A percentile compares a stretch with the other conserved stretches of the same genome.
Evolutionary conservation across 2,329 filamentous ascomycete genomes (phyloP).

Genomic region (Microdochium trichocladiopsis): DNA sequence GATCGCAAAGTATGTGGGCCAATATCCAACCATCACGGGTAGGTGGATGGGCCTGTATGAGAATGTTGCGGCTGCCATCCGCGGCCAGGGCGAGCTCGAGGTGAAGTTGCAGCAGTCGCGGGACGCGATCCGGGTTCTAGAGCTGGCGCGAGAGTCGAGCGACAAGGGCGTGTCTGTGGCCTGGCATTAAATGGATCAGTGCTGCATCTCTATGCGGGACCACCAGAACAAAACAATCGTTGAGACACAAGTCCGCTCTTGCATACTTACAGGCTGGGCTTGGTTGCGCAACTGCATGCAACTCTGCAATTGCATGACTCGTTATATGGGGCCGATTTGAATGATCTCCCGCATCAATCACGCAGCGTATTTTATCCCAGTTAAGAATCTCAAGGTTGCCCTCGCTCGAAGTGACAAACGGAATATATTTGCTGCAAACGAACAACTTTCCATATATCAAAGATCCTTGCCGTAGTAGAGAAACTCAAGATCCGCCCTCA

Average conservation of each 20-base stretch:
- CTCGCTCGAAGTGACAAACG: not conserved
- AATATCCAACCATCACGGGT: conserved; percentile 29
- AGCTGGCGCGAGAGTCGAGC: conserved; percentile 32
- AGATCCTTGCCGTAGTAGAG: not conserved
- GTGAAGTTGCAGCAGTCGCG: conserved; percentile 29
- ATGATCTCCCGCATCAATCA: too few relatives aligned
- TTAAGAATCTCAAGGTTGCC: not conserved
- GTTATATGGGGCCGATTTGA: too few relatives aligned
- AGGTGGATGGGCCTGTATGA: conserved; percentile 31
- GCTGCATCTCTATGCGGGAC: too few relatives aligned
- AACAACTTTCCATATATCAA: not conserved
- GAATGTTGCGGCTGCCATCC: conserved; percentile 30
- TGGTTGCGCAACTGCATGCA: too few relatives aligned
- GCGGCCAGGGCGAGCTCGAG: conserved; percentile 26
- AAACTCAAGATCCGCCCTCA: not conserved
- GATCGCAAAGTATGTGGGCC: conserved; percentile 24
- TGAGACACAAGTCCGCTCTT: too few relatives aligned
- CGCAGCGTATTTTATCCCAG: too few relatives aligned
- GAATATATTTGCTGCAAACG: not conserved
- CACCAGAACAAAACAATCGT: too few relatives aligned
- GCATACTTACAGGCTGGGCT: too few relatives aligned
- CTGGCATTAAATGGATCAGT: conserved; percentile 12
- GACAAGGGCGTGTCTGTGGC: conserved; percentile 20
- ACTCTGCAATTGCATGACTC: too few relatives aligned
- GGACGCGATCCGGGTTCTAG: conserved; percentile 29